These are phyloP conservation scores for Pseudoscleropodium purum DNA, from an alignment of 225 moss, liverwort and hornwort species.

Conservation along the genomic window DNA sequence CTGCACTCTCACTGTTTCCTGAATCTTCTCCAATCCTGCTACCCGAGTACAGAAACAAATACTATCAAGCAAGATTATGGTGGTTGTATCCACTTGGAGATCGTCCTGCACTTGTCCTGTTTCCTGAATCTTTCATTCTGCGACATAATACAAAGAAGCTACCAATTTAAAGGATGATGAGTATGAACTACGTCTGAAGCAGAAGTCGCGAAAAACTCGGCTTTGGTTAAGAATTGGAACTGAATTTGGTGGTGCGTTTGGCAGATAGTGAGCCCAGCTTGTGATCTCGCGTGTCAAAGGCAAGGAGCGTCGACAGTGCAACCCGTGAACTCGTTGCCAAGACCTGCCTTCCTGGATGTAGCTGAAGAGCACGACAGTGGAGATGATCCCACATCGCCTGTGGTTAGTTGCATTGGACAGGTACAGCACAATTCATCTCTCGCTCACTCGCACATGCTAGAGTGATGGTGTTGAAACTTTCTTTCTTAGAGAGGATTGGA, in stretches of 20 bases:
- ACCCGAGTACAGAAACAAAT: not conserved
- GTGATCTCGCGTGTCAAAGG: conserved; percentile 5
- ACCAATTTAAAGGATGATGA: not conserved
- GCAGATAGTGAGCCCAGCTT: conserved; percentile 45
- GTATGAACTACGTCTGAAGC: not conserved
- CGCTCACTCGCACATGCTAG: not conserved
- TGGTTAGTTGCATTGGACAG: conserved; percentile 51
- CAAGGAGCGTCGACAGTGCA: conserved; percentile 35
- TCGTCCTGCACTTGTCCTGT: not conserved
- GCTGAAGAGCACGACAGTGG: conserved; percentile 19
- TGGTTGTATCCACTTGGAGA: not conserved
- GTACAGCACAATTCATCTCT: not conserved
- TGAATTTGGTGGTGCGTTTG: not conserved
- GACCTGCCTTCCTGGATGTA: conserved; percentile 14
- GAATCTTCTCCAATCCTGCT: not conserved
- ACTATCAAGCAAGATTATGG: not conserved
- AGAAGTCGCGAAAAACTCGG: not conserved
- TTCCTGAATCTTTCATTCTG: not conserved
- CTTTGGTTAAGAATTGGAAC: not conserved
- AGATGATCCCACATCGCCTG: conserved; percentile 42
- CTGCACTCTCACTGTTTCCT: not conserved
- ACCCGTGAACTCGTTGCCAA: conserved; percentile 36
- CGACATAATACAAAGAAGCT: not conserved
- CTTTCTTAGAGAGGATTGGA: not conserved
- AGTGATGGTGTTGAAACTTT: not conserved